Percentiles rank a stretch among this genome's conserved stretches.
Evolutionary conservation across 2,329 filamentous ascomycete species (phyloP).

Genomic region (Calonectria fujianensis): DNA sequence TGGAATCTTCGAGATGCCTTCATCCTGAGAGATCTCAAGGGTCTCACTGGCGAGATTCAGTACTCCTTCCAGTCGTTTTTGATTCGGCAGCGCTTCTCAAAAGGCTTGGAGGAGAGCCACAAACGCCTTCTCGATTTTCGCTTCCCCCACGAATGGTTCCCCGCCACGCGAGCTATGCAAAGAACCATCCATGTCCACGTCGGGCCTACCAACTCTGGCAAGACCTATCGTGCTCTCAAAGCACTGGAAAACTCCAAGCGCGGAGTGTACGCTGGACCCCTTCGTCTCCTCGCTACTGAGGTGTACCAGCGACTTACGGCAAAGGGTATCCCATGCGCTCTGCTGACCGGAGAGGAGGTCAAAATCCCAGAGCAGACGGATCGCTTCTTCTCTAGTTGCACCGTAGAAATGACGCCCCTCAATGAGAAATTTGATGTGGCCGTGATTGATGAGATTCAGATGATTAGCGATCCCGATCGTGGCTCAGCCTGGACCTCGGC

Average conservation of each 20-base stretch:
- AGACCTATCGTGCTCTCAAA: slow-evolving; percentile 95
- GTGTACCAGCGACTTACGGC: slow-evolving; percentile 91
- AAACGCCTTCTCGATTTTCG: slow-evolving; percentile 84
- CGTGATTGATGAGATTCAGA: slow-evolving; percentile 99
- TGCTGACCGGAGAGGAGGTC: slow-evolving; percentile 94
- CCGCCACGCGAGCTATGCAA: slow-evolving; percentile 85
- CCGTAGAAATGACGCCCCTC: slow-evolving; percentile 89
- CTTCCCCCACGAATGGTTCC: slow-evolving; percentile 95
- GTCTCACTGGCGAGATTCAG: slow-evolving; percentile 75
- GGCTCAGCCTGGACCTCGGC: slow-evolving; percentile 98
- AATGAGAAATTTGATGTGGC: slow-evolving; percentile 84
- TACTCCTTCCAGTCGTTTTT: slow-evolving; percentile 82
- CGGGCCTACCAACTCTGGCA: slow-evolving; percentile 97
- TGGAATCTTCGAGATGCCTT: slow-evolving; percentile 77
- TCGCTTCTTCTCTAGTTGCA: slow-evolving; percentile 85
- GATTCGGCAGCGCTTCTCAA: slow-evolving; percentile 74
- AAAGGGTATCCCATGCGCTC: slow-evolving; percentile 83
- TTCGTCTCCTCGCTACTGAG: slow-evolving; percentile 93
- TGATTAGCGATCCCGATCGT: slow-evolving; percentile 87
- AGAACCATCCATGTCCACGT: slow-evolving; percentile 94
- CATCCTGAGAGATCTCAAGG: slow-evolving; percentile 69
- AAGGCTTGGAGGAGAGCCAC: slow-evolving; percentile 75
- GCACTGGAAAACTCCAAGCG: slow-evolving; percentile 83
- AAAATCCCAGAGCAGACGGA: slow-evolving; percentile 77
- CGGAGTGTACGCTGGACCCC: slow-evolving; percentile 92